Base-by-base conservation (phyloP, 169 alveolate species). In the Babesia caballi region DNA sequence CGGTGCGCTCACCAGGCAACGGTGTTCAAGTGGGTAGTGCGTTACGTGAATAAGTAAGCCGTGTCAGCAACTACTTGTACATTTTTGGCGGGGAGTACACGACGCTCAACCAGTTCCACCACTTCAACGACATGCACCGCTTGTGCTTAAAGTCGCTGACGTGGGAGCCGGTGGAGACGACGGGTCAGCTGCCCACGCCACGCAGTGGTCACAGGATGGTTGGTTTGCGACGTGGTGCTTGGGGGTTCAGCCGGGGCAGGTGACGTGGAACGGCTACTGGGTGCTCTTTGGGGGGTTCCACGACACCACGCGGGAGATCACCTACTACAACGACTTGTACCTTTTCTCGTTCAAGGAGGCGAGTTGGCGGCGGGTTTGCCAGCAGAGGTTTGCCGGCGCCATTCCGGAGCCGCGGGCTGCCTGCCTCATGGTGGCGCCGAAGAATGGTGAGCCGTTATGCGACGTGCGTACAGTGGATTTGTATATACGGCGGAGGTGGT, bases 181-280 rank as follows among this genome's bases (percentile, higher is more conserved):
- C 88, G 51, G 91, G 95, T 12, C 73, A 71, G 21, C 35, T 68
- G 5, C 97, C 97, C 5, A 74, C 94, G 23, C 92, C 97, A 5
- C 83, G 97, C 33, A 93, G 97, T 78, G 97, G 97, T 0, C 97
- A 94, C 65, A 78, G 97, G 15, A 91, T 94, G 96, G 96, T 91
- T 8, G 8, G 40, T 72, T 27, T 4, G 7, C 8, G 44, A 35
- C 27, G 33, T n/a, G 51, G 51, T 2, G 1, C 25, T 5, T 36
- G 14, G 2, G 36, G 7, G 9, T 1, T 4, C 47, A 14, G 4
- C 23, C 44, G 61, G 73, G 58, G 25, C 42, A 74, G 84, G 84
- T 59, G 32, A 82, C 92, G 14, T 94, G 96, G 96, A 90, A 93
- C 57, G 91, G 88, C 65, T 60, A 82, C 75, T 76, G 94, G 81